Evolutionary conservation across 2,329 filamentous ascomycete species (phyloP).

Genomic region (Pseudopithomyces chartarum): DNA sequence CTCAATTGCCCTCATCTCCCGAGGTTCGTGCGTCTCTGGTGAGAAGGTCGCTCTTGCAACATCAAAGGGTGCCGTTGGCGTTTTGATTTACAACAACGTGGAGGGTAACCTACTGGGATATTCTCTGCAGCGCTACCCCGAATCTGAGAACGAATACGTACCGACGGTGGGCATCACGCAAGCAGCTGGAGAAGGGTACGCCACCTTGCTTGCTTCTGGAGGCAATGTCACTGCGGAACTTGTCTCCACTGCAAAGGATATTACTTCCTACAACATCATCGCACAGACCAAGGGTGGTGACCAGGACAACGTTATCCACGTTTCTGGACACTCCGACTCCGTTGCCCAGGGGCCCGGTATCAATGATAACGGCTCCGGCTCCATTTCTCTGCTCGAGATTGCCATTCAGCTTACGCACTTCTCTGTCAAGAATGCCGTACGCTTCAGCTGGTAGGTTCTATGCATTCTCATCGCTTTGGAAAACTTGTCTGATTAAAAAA

Average conservation of each 20-base stretch:
- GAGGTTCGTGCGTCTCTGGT: constrained; percentile 74
- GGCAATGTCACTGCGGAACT: constrained; percentile 31
- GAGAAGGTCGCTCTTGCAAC: constrained; percentile 69
- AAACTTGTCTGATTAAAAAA: neutral
- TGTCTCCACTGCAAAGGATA: constrained; percentile 29
- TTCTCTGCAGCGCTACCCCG: constrained; percentile 56
- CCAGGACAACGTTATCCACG: constrained; percentile 60
- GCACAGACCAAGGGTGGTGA: constrained; percentile 65
- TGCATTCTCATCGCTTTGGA: neutral
- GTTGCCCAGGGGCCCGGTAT: constrained; percentile 70
- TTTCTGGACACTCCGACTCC: constrained; percentile 67
- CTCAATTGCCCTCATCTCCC: constrained; percentile 71
- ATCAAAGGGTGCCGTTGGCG: constrained; percentile 64
- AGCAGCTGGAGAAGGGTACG: constrained; percentile 62
- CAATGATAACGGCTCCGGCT: constrained; percentile 78
- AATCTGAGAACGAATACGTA: constrained; percentile 55
- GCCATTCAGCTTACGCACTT: constrained; percentile 70
- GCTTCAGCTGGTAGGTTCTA: constrained; percentile 60
- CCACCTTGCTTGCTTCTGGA: constrained; percentile 57
- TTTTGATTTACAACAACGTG: constrained; percentile 73
- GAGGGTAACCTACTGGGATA: constrained; percentile 57
- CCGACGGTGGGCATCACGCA: constrained; percentile 70
- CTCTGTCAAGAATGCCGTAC: constrained; percentile 69
- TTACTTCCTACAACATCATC: constrained; percentile 57
- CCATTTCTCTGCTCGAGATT: constrained; percentile 63